Conservation (phyloP, 176 grass and related monocot genomes). For the Echinochloa phyllopogon region DNA sequence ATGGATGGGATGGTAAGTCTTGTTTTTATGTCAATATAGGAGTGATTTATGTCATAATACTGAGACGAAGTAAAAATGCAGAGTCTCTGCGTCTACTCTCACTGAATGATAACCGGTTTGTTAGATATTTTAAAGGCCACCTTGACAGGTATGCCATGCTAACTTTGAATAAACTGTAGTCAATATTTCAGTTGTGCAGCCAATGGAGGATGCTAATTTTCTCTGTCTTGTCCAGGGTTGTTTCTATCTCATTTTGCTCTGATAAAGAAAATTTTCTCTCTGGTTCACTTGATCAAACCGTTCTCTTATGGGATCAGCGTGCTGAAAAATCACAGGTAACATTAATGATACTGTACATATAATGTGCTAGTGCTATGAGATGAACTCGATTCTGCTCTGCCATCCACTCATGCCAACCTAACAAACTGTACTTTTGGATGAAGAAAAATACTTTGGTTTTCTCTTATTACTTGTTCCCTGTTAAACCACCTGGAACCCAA, state of each 20-base stretch:
- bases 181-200: conserved; percentile 20
- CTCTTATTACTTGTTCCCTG: conserved; percentile 5
- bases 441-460: conserved; percentile 9
- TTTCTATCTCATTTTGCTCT: conserved; percentile 83
- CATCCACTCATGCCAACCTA: background rate
- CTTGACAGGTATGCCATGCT: conserved; percentile 73
- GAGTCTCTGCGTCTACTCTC: conserved; percentile 95
- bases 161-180: background rate
- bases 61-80: conserved; percentile 52
- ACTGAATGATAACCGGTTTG: conserved; percentile 87
- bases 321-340: conserved; percentile 91
- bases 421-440: conserved; percentile 15
- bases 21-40: conserved; percentile 23
- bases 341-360: conserved; percentile 17
- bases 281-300: conserved; percentile 92
- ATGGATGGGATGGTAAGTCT: conserved; percentile 98
- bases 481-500: conserved; percentile 6
- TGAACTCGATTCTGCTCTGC: conserved; percentile 19
- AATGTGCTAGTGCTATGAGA: background rate
- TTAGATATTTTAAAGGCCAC: conserved; percentile 99
- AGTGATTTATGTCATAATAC: conserved; percentile 26
- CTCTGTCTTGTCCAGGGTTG: conserved; percentile 67
- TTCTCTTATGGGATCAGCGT: conserved; percentile 89
- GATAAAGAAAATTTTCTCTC: conserved; percentile 83
- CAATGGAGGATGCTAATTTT: conserved; percentile 29